Base-by-base conservation (phyloP, 192 early-diverging fungal species). In the Piromyces finnis region DNA sequence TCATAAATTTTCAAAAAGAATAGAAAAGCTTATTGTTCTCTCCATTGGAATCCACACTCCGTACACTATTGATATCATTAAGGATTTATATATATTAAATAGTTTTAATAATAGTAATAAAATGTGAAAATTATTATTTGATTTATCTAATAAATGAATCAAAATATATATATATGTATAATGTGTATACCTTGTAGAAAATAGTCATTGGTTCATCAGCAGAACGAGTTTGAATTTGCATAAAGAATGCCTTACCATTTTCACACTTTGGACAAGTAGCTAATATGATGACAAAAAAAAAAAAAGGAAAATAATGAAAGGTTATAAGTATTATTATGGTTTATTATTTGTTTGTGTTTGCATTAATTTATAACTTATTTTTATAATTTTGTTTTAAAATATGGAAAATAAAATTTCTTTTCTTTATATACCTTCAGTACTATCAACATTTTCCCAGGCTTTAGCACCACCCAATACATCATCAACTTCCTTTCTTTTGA, bases 201-300 rank as follows among this genome's bases (percentile, higher is more conserved):
- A 91, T 93, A 18, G 95, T 94, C 89, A 92, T 94, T 26, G 97
- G 96, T 85, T 98, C 97, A 87, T 98, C 97, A 15, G 95, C 95
- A 17, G 94, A 95, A 36, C 96, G 92, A 68, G 94, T 96, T 84
- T 98, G 96, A 68, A 98, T 92, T 84, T 93, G 92, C 91, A 95
- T 92, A 83, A 92, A 98, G 84, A 91, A 94, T 5, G 92, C 92
- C 37, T 88, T 82, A 28, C 86, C 85, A 80, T 93, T 90, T 84
- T 89, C 90, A 87, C 92, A 94, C 37, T 79, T 88, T 84, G 18
- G 86, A 68, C 80, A 81, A 29, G 30, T 32, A 68, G 80, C 80
- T 81, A 77, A 12, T 22, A 77, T 13, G 7, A 39, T n/a, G n/a
- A n/a, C n/a, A n/a, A 39, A 39, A 39, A 39, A 39, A 15, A 1